Evolutionary conservation across 2,329 filamentous ascomycete species (phyloP).

Genomic region (Cryphonectria naterciae): DNA sequence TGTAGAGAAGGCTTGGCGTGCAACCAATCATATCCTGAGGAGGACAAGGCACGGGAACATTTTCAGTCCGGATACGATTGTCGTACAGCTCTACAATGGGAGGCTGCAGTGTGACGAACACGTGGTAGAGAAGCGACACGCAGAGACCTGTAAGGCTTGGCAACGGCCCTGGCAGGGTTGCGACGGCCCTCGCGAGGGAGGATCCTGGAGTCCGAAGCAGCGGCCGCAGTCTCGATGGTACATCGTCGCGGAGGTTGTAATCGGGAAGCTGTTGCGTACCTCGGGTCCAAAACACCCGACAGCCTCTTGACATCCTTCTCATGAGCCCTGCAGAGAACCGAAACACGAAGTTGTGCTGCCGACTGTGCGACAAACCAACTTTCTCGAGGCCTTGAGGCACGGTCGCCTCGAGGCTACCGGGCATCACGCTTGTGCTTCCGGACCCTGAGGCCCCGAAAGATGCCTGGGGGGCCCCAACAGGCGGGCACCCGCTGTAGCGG

Average conservation of each 20-base stretch:
- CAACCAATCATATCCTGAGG: background rate
- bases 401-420: background rate
- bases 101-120: constrained; percentile 6
- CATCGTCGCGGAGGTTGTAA: background rate
- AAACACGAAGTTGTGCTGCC: constrained; percentile 5
- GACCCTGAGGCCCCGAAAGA: background rate
- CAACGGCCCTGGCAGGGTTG: background rate
- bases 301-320: background rate
- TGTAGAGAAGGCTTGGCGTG: background rate
- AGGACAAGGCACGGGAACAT: background rate
- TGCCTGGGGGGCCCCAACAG: background rate
- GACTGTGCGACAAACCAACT: background rate
- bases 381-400: background rate
- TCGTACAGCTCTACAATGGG: constrained; percentile 6
- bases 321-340: background rate
- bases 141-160: background rate
- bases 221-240: background rate
- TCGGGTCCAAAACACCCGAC: background rate
- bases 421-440: constrained; percentile 6
- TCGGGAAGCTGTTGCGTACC: background rate
- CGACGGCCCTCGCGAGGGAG: background rate
- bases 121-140: background rate
- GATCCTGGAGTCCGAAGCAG: background rate
- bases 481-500: background rate
- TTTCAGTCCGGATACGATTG: background rate